A percentile compares a stretch with the other conserved stretches of the same genome.
Evolutionary conservation across 2,329 filamentous ascomycete genomes (phyloP).

Genomic region (Zymoseptoria pseudotritici): DNA sequence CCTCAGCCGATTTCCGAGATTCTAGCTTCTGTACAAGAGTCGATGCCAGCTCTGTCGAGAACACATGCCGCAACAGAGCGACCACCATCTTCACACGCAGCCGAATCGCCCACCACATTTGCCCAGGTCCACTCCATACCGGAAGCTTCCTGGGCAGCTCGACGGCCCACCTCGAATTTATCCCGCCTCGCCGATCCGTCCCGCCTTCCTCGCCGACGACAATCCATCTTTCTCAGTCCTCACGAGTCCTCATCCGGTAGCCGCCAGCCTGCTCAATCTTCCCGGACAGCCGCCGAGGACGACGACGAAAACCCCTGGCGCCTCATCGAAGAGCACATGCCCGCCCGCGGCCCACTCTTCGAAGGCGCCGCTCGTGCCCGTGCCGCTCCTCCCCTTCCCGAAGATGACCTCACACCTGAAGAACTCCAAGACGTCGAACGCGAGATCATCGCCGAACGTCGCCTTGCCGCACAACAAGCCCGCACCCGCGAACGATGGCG

Average conservation of each 20-base stretch:
- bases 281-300: conserved; percentile 17
- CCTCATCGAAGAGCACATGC: conserved; percentile 41
- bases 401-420: conserved; percentile 8
- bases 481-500: conserved; percentile 15
- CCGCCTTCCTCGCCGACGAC: conserved; percentile 32
- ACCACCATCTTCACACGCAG: conserved; percentile 2
- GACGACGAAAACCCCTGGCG: conserved; percentile 39
- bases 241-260: conserved; percentile 11
- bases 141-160: conserved; percentile 9
- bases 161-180: conserved; percentile 1
- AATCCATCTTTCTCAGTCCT: conserved; percentile 34
- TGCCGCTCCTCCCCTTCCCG: conserved; percentile 14
- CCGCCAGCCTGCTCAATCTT: not conserved
- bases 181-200: conserved; percentile 15
- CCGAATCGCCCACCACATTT: conserved; percentile 4
- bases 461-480: conserved; percentile 10
- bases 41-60: conserved; percentile 23
- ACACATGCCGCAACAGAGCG: conserved; percentile 16
- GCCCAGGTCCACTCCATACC: conserved; percentile 11
- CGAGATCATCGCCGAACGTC: conserved; percentile 13
- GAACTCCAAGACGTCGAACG: conserved; percentile 5
- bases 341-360: conserved; percentile 31
- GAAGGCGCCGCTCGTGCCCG: conserved; percentile 21
- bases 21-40: conserved; percentile 21
- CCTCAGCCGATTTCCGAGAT: conserved; percentile 20